These are phyloP conservation scores for Aspergillus ellipticus DNA, from an alignment of 495 filamentous ascomycete genomes.

Conservation along the genomic window DNA sequence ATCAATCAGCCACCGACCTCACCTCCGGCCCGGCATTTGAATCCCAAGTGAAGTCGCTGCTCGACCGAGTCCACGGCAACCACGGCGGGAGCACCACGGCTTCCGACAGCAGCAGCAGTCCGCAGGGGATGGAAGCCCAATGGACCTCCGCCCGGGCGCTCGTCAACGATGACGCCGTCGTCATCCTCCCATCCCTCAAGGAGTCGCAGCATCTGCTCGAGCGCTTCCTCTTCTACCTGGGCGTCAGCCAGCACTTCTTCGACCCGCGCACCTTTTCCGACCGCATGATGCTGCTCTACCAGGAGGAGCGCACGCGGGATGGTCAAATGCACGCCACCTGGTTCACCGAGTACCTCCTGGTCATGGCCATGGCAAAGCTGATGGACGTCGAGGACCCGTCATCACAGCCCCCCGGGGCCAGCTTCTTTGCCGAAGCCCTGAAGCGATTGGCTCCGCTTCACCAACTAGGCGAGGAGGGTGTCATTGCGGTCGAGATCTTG, in stretches of 20 bases:
- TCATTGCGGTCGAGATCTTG: slow-evolving; percentile 19
- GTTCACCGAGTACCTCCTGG: slow-evolving; percentile 25
- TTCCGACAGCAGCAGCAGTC: no score
- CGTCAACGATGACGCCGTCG: slow-evolving; percentile 3
- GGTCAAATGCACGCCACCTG: slow-evolving; percentile 13
- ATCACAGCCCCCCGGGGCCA: slow-evolving; percentile 17
- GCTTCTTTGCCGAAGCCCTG: slow-evolving; percentile 21
- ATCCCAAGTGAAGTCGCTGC: slow-evolving; percentile 21
- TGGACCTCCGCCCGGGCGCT: slow-evolving; percentile 10
- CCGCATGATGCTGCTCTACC: slow-evolving; percentile 18
- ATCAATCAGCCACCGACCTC: slow-evolving; percentile 17
- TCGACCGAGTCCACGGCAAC: slow-evolving; percentile 6
- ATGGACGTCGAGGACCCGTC: slow-evolving; percentile 21
- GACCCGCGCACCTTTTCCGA: slow-evolving; percentile 22
- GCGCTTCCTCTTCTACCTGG: slow-evolving; percentile 23
- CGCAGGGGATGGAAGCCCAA: neutral
- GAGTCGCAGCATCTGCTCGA: slow-evolving; percentile 22
- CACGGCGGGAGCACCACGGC: no score
- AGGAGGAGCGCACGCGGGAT: slow-evolving; percentile 6
- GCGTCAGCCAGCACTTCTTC: slow-evolving; percentile 25
- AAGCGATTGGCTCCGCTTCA: slow-evolving; percentile 18
- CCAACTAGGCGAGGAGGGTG: slow-evolving; percentile 18
- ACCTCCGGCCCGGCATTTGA: slow-evolving; percentile 24
- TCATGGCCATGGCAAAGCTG: slow-evolving; percentile 26
- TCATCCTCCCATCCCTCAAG: slow-evolving; percentile 13